Conservation (phyloP, 1,139 yeast genomes). For the Saccharomyces hybrid region DNA sequence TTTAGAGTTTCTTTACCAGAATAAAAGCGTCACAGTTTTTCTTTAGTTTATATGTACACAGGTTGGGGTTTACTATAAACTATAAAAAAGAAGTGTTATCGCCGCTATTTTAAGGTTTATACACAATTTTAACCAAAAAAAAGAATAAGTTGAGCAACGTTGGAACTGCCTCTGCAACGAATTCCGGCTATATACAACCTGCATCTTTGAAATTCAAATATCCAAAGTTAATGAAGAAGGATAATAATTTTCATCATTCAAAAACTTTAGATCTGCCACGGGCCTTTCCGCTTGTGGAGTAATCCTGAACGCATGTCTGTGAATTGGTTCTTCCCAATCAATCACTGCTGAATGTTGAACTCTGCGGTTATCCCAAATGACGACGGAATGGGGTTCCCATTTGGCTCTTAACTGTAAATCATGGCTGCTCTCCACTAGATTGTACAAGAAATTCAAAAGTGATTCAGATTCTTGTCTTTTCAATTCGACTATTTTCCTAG, state of each 20-base stretch:
- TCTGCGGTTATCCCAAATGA: conserved; percentile 65
- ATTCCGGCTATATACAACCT: neutral
- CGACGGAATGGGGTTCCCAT: conserved; percentile 57
- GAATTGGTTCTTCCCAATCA: conserved; percentile 50
- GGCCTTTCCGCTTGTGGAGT: conserved; percentile 45
- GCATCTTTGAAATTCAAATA: neutral
- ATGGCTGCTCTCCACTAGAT: conserved; percentile 42
- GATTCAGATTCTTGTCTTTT: conserved; percentile 57
- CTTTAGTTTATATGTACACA: neutral
- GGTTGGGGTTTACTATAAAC: neutral
- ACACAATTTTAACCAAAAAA: neutral
- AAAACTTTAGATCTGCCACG: conserved; percentile 14
- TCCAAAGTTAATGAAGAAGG: conserved; percentile 6
- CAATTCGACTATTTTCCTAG: conserved; percentile 54
- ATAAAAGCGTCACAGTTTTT: neutral
- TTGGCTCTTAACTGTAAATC: conserved; percentile 50
- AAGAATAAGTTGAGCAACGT: neutral
- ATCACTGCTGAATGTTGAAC: conserved; percentile 55
- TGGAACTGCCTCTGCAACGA: neutral
- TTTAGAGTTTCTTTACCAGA: neutral
- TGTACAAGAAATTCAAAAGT: conserved; percentile 45
- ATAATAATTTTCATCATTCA: conserved; percentile 16
- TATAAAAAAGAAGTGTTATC: neutral
- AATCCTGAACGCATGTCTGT: conserved; percentile 61
- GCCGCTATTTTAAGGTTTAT: neutral